Conservation (phyloP, 129 eudicot genomes). For the Tagetes patula region DNA sequence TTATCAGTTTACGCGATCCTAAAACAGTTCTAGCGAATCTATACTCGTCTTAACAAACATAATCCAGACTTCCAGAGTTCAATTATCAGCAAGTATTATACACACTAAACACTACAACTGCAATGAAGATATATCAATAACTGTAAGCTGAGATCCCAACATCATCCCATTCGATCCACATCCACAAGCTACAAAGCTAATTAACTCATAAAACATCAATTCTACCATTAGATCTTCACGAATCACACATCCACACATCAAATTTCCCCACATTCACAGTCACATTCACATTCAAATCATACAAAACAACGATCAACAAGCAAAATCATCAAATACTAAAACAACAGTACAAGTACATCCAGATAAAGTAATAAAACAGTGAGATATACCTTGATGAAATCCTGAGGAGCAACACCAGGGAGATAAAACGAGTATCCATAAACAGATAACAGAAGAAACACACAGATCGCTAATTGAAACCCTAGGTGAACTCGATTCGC, state of each 20-base stretch:
- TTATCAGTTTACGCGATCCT: constrained; percentile 16
- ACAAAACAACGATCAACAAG: background rate
- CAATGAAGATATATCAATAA: background rate
- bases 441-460: constrained; percentile 30
- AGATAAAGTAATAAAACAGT: constrained; percentile 4
- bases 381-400: constrained; percentile 45
- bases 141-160: background rate
- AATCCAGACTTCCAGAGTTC: constrained; percentile 3
- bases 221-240: constrained; percentile 9
- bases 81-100: background rate
- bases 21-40: constrained; percentile 6
- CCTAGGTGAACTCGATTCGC: constrained; percentile 28
- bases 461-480: constrained; percentile 37
- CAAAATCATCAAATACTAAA: background rate
- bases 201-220: constrained; percentile 1
- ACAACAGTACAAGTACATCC: background rate
- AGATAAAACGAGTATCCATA: constrained; percentile 49
- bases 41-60: constrained; percentile 17
- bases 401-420: constrained; percentile 73
- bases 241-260: background rate
- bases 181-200: background rate
- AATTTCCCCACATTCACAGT: background rate
- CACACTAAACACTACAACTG: background rate
- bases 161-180: constrained; percentile 5
- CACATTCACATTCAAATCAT: background rate